Evolutionary conservation across 192 early-diverging fungal genomes (phyloP).

Genomic region (Umbelopsis isabellina): DNA sequence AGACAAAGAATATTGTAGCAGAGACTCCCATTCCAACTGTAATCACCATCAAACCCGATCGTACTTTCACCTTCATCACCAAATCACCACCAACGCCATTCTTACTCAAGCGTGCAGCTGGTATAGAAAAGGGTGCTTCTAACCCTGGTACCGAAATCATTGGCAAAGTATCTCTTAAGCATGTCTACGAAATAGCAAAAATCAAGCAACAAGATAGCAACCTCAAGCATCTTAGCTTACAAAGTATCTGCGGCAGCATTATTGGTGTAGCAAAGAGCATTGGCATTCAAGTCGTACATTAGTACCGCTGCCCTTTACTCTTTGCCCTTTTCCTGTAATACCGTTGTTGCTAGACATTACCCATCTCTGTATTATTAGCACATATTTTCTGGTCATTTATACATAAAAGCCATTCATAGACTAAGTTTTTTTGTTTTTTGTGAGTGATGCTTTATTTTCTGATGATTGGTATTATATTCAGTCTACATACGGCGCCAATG

Average conservation of each 20-base stretch:
- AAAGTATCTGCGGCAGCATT: conserved; percentile 73
- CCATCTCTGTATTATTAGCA: conserved; percentile 15
- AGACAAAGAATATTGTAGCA: conserved; percentile 79
- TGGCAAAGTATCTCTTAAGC: conserved; percentile 87
- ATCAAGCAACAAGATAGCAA: conserved; percentile 85
- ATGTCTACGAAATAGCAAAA: conserved; percentile 93
- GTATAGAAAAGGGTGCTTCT: conserved; percentile 82
- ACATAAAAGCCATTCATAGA: conserved; percentile 17
- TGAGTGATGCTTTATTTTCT: no score
- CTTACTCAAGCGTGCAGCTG: conserved; percentile 86
- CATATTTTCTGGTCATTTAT: conserved; percentile 23
- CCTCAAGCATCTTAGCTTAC: conserved; percentile 69
- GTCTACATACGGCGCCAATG: no score
- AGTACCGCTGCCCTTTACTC: conserved; percentile 25
- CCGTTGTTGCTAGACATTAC: conserved; percentile 19
- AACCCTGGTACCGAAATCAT: conserved; percentile 77
- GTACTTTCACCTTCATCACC: conserved; percentile 87
- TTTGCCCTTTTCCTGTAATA: conserved; percentile 1
- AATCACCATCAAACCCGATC: conserved; percentile 89
- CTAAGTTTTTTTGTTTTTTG: no score
- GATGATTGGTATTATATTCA: no score
- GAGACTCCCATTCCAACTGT: conserved; percentile 84
- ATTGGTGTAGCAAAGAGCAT: conserved; percentile 78
- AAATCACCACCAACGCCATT: conserved; percentile 89
- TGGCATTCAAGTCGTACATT: conserved; percentile 86